Percentiles rank a stretch among this genome's conserved stretches.
Evolutionary conservation across 1,284 basidiomycete genomes (phyloP).

Genomic region (Jaminaea rosea): DNA sequence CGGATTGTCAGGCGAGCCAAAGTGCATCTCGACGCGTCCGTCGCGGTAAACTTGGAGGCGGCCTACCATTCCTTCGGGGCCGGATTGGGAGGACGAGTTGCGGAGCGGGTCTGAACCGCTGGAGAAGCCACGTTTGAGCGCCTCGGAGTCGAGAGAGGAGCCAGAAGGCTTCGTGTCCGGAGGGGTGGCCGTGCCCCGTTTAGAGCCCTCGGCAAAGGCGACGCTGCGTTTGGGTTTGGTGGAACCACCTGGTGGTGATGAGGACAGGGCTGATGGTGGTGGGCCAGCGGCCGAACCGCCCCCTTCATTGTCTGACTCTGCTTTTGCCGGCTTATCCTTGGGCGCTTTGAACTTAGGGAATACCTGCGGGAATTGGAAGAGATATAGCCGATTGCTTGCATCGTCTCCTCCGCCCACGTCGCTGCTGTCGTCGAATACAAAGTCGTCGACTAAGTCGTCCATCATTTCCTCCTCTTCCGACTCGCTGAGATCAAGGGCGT

Average conservation of each 20-base stretch:
- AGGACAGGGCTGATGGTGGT: not conserved
- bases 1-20: slow-evolving; percentile 14
- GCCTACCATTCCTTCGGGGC: slow-evolving; percentile 34
- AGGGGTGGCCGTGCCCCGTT: slow-evolving; percentile 21
- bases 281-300: not conserved
- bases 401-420: slow-evolving; percentile 7
- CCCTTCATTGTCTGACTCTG: not conserved
- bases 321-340: not conserved
- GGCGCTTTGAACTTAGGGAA: slow-evolving; percentile 62
- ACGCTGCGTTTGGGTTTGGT: slow-evolving; percentile 15
- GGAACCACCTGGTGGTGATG: not conserved
- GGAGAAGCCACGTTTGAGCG: no score
- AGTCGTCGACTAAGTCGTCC: slow-evolving; percentile 75
- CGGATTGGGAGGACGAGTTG: not conserved
- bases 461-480: slow-evolving; percentile 76
- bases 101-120: no score
- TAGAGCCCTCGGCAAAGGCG: slow-evolving; percentile 32
- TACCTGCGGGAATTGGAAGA: slow-evolving; percentile 85
- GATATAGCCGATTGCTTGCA: slow-evolving; percentile 60
- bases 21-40: slow-evolving; percentile 31
- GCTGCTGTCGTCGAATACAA: slow-evolving; percentile 48
- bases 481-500: slow-evolving; percentile 70
- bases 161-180: not conserved
- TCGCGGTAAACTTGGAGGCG: slow-evolving; percentile 36
- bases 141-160: not conserved